phyloP scores from a whole-genome alignment of 805 yeast species.

The Spathaspora arborariae region DNA sequence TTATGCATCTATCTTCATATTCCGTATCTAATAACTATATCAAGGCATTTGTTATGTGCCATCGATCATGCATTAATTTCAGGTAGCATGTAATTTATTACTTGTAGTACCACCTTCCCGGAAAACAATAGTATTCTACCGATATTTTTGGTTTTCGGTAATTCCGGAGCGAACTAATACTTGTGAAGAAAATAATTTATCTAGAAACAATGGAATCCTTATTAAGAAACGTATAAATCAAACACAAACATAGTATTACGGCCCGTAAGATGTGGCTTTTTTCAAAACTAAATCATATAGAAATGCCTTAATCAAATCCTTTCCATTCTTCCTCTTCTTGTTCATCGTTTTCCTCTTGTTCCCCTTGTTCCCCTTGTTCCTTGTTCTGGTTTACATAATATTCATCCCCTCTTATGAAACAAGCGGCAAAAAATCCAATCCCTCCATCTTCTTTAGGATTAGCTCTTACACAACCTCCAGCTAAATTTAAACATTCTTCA shows the following conservation, averaged over 20 bases:
- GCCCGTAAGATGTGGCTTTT: background rate
- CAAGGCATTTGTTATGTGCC: background rate
- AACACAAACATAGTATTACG: background rate
- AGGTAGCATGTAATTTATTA: background rate
- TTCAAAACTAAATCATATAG: background rate
- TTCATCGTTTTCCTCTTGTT: constrained; percentile 3
- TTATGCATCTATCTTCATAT: background rate
- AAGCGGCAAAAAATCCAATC: constrained; percentile 97
- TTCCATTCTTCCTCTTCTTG: constrained; percentile 14
- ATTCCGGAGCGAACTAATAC: background rate
- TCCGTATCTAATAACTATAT: background rate
- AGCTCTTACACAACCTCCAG: constrained; percentile 85
- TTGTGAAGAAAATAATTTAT: background rate
- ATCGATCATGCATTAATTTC: background rate
- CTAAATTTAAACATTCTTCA: constrained; percentile 39
- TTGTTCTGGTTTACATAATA: background rate
- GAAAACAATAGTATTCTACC: background rate
- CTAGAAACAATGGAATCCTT: background rate
- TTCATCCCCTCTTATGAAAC: constrained; percentile 51
- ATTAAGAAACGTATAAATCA: background rate
- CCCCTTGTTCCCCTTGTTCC: constrained; percentile 1
- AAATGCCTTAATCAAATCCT: constrained; percentile 12
- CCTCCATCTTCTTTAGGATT: constrained; percentile 91
- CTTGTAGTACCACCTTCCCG: background rate
- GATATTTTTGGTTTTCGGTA: background rate